Conservation (phyloP, 768 basidiomycete genomes). For the Gymnopilus dilepis region DNA sequence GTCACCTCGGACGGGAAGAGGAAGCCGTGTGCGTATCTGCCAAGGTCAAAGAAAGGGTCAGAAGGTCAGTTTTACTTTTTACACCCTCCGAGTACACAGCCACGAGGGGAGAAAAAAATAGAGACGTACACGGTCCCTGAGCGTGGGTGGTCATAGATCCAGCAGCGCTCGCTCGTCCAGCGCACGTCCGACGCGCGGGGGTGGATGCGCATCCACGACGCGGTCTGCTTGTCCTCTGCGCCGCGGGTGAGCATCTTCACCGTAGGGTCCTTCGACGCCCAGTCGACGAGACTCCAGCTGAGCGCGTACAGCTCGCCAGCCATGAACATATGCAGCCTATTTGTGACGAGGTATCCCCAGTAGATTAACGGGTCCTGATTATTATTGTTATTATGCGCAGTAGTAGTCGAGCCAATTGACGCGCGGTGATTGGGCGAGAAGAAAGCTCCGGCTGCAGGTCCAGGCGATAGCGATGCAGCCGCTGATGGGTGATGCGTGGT, state of each 20-base stretch:
- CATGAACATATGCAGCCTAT: conserved; percentile 90
- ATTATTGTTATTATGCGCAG: conserved; percentile 23
- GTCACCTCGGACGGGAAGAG: conserved; percentile 88
- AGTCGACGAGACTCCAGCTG: conserved; percentile 86
- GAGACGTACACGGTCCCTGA: conserved; percentile 85
- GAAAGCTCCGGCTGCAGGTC: not conserved
- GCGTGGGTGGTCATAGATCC: conserved; percentile 98
- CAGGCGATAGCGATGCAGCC: not conserved
- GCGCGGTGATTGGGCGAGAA: conserved; percentile 11
- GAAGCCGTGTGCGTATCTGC: conserved; percentile 92
- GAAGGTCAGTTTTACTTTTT: not conserved
- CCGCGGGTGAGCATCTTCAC: conserved; percentile 74
- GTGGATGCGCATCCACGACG: conserved; percentile 91
- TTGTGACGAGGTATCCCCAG: conserved; percentile 91
- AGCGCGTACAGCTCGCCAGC: conserved; percentile 92
- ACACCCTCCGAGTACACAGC: conserved; percentile 1
- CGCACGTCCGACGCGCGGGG: conserved; percentile 79
- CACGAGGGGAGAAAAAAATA: conserved; percentile 6
- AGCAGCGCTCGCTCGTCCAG: conserved; percentile 93
- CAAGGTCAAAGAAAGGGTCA: conserved; percentile 15
- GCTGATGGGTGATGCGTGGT: not conserved
- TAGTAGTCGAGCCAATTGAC: conserved; percentile 16
- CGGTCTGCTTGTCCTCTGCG: conserved; percentile 92
- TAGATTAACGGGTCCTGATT: conserved; percentile 75
- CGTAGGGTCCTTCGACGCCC: conserved; percentile 77